Percentiles rank a stretch among this genome's conserved stretches.
Conservation (phyloP, 1,139 yeast genomes). For the Candida frijolesensis region DNA sequence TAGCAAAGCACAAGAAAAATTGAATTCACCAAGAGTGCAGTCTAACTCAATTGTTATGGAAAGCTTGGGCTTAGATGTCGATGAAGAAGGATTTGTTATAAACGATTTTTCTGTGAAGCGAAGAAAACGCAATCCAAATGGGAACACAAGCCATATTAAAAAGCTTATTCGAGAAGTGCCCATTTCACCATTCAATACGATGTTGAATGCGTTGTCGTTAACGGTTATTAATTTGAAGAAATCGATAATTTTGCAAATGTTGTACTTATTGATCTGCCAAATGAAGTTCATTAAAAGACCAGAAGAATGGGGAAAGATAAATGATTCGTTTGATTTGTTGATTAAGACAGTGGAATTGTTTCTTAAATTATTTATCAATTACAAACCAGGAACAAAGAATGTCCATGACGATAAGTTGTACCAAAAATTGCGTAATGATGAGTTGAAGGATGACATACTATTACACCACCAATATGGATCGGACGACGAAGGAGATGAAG, state of each 20-base stretch:
- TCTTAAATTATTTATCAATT: constrained; percentile 42
- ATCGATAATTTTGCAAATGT: constrained; percentile 47
- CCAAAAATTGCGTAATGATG: constrained; percentile 43
- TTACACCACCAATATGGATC: constrained; percentile 32
- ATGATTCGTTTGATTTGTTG: constrained; percentile 29
- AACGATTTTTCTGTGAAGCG: constrained; percentile 49
- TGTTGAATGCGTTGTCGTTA: constrained; percentile 49
- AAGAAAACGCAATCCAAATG: constrained; percentile 22
- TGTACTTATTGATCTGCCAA: constrained; percentile 44
- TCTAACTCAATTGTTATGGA: constrained; percentile 32
- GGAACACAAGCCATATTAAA: constrained; percentile 10
- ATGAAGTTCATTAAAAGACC: constrained; percentile 35
- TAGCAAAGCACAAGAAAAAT: constrained; percentile 22
- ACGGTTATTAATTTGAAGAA: constrained; percentile 50
- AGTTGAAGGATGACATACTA: constrained; percentile 41
- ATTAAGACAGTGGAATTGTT: constrained; percentile 38
- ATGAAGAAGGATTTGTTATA: constrained; percentile 51
- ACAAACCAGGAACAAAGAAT: constrained; percentile 24
- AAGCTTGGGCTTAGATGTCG: constrained; percentile 38
- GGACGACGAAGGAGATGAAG: constrained; percentile 36
- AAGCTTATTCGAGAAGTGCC: constrained; percentile 33
- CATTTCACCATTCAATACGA: constrained; percentile 42
- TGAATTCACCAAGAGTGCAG: constrained; percentile 21
- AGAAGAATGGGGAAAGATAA: constrained; percentile 19
- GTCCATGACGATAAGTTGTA: constrained; percentile 41